phyloP scores from a whole-genome alignment of 1,284 basidiomycete species.

The Abortiporus biennis region DNA sequence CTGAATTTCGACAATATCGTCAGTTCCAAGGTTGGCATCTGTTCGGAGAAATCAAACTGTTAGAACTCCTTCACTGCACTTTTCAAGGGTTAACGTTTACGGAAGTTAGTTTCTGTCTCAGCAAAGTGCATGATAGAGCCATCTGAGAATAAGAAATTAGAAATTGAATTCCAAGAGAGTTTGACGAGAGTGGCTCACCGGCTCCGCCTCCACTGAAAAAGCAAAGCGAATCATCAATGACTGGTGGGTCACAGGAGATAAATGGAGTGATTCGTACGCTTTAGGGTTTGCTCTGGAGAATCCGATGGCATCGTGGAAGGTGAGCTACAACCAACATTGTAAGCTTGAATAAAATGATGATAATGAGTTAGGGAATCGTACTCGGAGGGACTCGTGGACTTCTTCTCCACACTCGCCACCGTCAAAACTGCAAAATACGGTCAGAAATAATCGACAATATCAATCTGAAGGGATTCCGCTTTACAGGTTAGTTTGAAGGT shows the following conservation, averaged over 20 bases:
- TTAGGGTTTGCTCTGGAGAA: slow-evolving; percentile 1
- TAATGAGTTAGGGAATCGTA: neutral
- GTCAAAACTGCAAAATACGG: neutral
- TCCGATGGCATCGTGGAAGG: slow-evolving; percentile 6
- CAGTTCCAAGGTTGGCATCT: slow-evolving; percentile 27
- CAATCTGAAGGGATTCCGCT: neutral
- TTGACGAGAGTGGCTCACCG: slow-evolving; percentile 9
- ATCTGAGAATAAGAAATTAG: slow-evolving; percentile 14
- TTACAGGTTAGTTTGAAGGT: slow-evolving; percentile 5
- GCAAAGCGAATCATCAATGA: neutral
- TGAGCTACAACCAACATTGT: slow-evolving; percentile 4
- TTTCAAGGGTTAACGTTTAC: slow-evolving; percentile 8
- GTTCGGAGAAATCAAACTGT: neutral
- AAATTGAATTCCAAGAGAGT: neutral
- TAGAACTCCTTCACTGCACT: neutral
- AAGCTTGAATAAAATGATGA: too few relatives aligned
- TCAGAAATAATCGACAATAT: too few relatives aligned
- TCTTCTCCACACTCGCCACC: slow-evolving; percentile 1
- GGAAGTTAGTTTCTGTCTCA: slow-evolving; percentile 28
- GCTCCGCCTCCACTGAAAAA: slow-evolving; percentile 24
- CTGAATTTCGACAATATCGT: slow-evolving; percentile 29
- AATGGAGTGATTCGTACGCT: too few relatives aligned
- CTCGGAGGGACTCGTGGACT: neutral
- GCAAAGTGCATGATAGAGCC: slow-evolving; percentile 30
- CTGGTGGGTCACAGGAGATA: neutral